Percentiles rank a stretch among this genome's conserved stretches.
Conservation (phyloP, 2,329 filamentous ascomycete genomes). For the Coleophoma eucalyptorum region DNA sequence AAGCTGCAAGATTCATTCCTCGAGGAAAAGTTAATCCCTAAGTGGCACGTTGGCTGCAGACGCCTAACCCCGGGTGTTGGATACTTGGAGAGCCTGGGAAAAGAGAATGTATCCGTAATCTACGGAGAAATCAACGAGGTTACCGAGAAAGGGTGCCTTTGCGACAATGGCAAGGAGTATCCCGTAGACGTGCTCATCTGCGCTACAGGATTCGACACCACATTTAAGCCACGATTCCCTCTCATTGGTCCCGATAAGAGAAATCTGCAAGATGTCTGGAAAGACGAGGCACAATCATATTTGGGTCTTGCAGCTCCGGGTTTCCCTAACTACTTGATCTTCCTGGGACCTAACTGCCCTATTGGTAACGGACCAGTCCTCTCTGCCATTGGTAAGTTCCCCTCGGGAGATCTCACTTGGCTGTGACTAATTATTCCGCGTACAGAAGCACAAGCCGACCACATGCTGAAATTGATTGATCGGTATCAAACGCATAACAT, state of each 20-base stretch:
- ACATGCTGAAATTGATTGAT: conserved; percentile 45
- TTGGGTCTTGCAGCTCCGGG: conserved; percentile 11
- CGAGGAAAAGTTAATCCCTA: conserved; percentile 24
- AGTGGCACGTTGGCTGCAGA: conserved; percentile 32
- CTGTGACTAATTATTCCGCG: not conserved
- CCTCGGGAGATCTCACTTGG: not conserved
- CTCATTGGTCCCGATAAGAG: conserved; percentile 13
- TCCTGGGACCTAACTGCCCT: conserved; percentile 36
- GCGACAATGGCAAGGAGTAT: conserved; percentile 17
- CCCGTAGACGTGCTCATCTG: conserved; percentile 26
- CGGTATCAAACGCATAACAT: conserved; percentile 45
- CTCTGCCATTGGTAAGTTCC: conserved; percentile 27
- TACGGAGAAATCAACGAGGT: conserved; percentile 16
- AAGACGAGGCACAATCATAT: conserved; percentile 14
- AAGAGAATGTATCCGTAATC: conserved; percentile 25
- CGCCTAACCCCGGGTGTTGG: conserved; percentile 2
- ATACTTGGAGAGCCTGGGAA: conserved; percentile 25
- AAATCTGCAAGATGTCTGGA: conserved; percentile 16
- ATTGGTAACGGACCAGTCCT: conserved; percentile 38
- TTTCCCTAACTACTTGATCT: conserved; percentile 19
- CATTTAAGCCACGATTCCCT: conserved; percentile 17
- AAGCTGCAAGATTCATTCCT: conserved; percentile 25
- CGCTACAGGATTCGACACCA: conserved; percentile 25
- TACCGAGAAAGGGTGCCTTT: conserved; percentile 27
- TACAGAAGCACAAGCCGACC: conserved; percentile 42